Conservation (phyloP, 1,284 basidiomycete species). For the Amylostereum chailletii region DNA sequence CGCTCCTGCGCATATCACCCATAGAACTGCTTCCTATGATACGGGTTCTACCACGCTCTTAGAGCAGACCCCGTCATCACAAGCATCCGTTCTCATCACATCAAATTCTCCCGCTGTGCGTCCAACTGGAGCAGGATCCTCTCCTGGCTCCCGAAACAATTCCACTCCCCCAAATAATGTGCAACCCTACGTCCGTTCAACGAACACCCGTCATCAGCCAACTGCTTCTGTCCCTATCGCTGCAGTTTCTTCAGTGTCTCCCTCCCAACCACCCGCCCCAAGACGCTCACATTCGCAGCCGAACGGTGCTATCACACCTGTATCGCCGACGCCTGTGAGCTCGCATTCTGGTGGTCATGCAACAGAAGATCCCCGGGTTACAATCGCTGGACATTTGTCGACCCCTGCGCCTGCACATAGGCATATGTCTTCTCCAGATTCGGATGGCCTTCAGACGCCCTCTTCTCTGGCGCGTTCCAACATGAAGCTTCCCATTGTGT, state of each 20-base stretch:
- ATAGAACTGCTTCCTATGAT: slow-evolving; percentile 12
- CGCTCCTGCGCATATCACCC: slow-evolving; percentile 8
- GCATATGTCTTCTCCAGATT: slow-evolving; percentile 4
- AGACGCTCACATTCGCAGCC: slow-evolving; percentile 10
- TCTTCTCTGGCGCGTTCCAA: slow-evolving; percentile 12
- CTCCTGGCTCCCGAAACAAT: too few species aligned
- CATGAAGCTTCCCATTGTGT: slow-evolving; percentile 8
- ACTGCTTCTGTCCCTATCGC: too few species aligned
- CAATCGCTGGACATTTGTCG: slow-evolving; percentile 6
- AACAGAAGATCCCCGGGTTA: slow-evolving; percentile 1
- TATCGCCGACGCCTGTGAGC: slow-evolving; percentile 8
- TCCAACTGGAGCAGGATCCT: not conserved
- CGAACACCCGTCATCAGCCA: too few species aligned
- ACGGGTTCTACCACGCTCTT: slow-evolving; percentile 14
- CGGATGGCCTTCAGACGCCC: slow-evolving; percentile 11
- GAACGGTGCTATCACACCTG: not conserved
- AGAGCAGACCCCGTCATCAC: slow-evolving; percentile 13
- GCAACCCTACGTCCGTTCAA: too few species aligned
- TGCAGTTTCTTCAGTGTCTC: not conserved
- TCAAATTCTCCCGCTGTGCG: slow-evolving; percentile 8
- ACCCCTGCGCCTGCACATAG: slow-evolving; percentile 1
- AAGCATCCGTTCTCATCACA: slow-evolving; percentile 8
- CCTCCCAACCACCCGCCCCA: slow-evolving; percentile 1
- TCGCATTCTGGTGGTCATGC: slow-evolving; percentile 8
- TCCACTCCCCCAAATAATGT: too few species aligned